These are phyloP conservation scores for Penicillium hordei DNA, from an alignment of 2,329 filamentous ascomycete genomes.

Conservation along the genomic window DNA sequence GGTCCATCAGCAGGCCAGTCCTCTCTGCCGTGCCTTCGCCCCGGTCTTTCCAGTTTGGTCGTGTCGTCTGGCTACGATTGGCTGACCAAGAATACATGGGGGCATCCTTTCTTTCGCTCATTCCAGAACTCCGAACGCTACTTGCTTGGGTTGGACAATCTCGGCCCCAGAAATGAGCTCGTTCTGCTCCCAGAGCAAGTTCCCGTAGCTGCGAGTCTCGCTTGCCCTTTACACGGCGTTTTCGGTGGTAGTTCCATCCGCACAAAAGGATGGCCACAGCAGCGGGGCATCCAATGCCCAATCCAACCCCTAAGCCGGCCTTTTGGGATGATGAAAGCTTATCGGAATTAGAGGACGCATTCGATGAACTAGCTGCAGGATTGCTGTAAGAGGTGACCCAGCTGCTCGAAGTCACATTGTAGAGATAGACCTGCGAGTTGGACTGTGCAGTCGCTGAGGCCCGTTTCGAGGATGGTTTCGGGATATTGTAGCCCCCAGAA, in stretches of 20 bases:
- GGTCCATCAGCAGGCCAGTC: slow-evolving; percentile 44
- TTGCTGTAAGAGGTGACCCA: slow-evolving; percentile 61
- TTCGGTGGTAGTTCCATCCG: slow-evolving; percentile 53
- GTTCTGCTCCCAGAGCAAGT: slow-evolving; percentile 52
- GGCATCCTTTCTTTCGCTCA: slow-evolving; percentile 21
- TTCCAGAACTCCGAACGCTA: slow-evolving; percentile 35
- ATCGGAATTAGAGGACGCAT: slow-evolving; percentile 16
- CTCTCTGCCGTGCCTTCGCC: slow-evolving; percentile 39
- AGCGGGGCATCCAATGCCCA: slow-evolving; percentile 63
- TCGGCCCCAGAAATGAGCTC: slow-evolving; percentile 43
- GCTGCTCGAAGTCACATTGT: slow-evolving; percentile 60
- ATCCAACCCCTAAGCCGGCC: slow-evolving; percentile 62
- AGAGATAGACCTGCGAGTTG: slow-evolving; percentile 55
- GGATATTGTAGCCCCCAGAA: slow-evolving; percentile 57
- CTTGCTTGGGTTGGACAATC: slow-evolving; percentile 43
- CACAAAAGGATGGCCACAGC: slow-evolving; percentile 50
- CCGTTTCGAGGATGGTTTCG: slow-evolving; percentile 41
- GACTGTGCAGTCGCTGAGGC: slow-evolving; percentile 29
- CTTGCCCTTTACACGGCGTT: slow-evolving; percentile 42
- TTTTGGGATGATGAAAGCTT: slow-evolving; percentile 42
- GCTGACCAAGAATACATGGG: slow-evolving; percentile 33
- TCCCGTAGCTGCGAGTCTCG: slow-evolving; percentile 58
- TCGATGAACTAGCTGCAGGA: slow-evolving; percentile 28
- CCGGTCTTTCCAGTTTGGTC: slow-evolving; percentile 28
- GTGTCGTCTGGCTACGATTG: slow-evolving; percentile 22